Evolutionary conservation across 148 eudicot genomes (phyloP).

Genomic region (Camellia sinensis): DNA sequence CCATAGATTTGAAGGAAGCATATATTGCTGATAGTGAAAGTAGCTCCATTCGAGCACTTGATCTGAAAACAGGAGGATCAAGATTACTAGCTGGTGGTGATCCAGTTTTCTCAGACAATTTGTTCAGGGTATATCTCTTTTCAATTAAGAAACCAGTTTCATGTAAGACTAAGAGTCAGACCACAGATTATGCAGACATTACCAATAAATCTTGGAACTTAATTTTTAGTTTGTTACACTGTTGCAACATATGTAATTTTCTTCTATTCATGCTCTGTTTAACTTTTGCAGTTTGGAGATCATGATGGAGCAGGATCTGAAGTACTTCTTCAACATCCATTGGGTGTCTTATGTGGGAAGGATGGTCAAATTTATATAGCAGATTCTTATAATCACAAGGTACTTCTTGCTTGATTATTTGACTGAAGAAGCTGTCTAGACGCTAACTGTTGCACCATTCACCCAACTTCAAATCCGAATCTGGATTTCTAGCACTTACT

Average conservation of each 20-base stretch:
- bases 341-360: constrained; percentile 76
- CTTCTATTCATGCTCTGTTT: constrained; percentile 13
- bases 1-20: constrained; percentile 66
- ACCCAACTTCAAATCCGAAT: not conserved
- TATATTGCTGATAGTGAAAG: constrained; percentile 98
- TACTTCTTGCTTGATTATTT: constrained; percentile 22
- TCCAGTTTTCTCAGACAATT: constrained; percentile 77
- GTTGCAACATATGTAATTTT: constrained; percentile 1
- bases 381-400: constrained; percentile 99
- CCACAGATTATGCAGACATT: constrained; percentile 6
- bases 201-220: not conserved
- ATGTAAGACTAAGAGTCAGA: not conserved
- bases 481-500: no score
- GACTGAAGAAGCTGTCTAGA: not conserved
- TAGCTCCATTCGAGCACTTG: constrained; percentile 89
- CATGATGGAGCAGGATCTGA: constrained; percentile 88
- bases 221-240: not conserved
- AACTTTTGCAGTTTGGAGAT: constrained; percentile 74
- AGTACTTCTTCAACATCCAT: constrained; percentile 95
- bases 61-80: constrained; percentile 87
- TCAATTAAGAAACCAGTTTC: constrained; percentile 6
- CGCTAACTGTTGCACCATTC: not conserved
- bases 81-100: constrained; percentile 91
- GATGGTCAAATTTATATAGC: constrained; percentile 81
- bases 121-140: constrained; percentile 60